These are phyloP conservation scores for Rosa multiflora DNA, from an alignment of 306 rosid genomes.

Conservation along the genomic window DNA sequence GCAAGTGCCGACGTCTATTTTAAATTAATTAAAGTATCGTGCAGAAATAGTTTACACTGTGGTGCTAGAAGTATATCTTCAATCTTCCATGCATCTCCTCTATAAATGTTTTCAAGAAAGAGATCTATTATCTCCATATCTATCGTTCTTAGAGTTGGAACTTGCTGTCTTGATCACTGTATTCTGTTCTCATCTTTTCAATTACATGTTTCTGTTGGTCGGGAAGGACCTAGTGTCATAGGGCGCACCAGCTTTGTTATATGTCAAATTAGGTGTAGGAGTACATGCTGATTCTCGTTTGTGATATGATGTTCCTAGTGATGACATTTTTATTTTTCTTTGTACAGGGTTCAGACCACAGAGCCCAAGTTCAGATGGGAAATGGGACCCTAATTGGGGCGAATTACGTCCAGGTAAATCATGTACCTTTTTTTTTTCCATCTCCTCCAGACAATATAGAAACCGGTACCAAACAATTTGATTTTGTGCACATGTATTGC, in stretches of 20 bases:
- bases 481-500: too few species aligned
- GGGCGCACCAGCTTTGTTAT: not conserved
- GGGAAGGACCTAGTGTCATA: not conserved
- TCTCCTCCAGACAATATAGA: not conserved
- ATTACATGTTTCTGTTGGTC: not conserved
- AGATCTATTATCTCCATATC: not conserved
- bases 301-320: not conserved
- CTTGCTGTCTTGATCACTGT: not conserved
- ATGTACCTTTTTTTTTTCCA: not conserved
- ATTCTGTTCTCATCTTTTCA: not conserved
- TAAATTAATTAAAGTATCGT: not conserved
- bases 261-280: not conserved
- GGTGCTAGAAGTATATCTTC: not conserved
- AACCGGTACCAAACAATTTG: too few species aligned
- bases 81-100: not conserved
- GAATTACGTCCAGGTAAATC: conserved; percentile 79
- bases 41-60: not conserved
- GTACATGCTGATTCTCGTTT: not conserved
- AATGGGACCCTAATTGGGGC: conserved; percentile 86
- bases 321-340: not conserved
- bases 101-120: not conserved
- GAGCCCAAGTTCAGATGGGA: conserved; percentile 80
- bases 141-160: not conserved
- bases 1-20: not conserved
- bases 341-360: conserved; percentile 79